A percentile compares a stretch with the other conserved stretches of the same genome.
phyloP scores from a whole-genome alignment of 2,329 filamentous ascomycete genomes.

The Malbranchea cinnamomea region DNA sequence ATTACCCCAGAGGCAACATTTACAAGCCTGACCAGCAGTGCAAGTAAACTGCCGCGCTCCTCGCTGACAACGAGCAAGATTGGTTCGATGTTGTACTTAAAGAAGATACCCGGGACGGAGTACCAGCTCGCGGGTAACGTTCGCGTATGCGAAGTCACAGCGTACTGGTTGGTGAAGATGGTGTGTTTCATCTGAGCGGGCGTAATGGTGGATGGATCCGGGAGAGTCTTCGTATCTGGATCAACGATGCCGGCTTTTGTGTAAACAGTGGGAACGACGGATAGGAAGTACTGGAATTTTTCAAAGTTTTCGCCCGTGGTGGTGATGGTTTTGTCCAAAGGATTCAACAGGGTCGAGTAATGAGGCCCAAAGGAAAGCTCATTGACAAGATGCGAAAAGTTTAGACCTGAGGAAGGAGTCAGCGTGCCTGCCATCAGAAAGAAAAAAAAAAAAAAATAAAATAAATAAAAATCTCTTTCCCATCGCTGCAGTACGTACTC shows the following conservation, averaged over 20 bases:
- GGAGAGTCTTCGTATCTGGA: conserved; percentile 24
- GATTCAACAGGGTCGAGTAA: conserved; percentile 86
- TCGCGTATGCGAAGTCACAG: conserved; percentile 76
- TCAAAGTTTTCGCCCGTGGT: conserved; percentile 64
- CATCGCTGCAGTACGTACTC: conserved; percentile 1
- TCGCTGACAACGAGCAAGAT: conserved; percentile 78
- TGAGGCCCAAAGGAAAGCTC: conserved; percentile 96
- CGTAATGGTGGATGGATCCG: conserved; percentile 21
- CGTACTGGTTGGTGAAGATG: conserved; percentile 93
- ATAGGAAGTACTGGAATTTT: conserved; percentile 97
- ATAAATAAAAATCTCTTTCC: conserved; percentile 1
- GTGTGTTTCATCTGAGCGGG: conserved; percentile 34
- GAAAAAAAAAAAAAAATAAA: not conserved
- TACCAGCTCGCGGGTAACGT: conserved; percentile 46
- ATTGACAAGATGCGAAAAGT: conserved; percentile 93
- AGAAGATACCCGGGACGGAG: conserved; percentile 75
- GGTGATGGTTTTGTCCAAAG: conserved; percentile 81
- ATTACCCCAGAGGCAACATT: conserved; percentile 85
- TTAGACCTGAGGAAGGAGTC: conserved; percentile 51
- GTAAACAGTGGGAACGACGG: conserved; percentile 87
- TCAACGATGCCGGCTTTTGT: conserved; percentile 36
- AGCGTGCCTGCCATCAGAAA: not conserved
- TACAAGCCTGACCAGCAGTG: conserved; percentile 65
- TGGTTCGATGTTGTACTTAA: conserved; percentile 98
- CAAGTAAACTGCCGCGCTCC: conserved; percentile 57